These are phyloP conservation scores for Syzygium grande DNA, from an alignment of 345 rosid genomes.

Conservation along the genomic window DNA sequence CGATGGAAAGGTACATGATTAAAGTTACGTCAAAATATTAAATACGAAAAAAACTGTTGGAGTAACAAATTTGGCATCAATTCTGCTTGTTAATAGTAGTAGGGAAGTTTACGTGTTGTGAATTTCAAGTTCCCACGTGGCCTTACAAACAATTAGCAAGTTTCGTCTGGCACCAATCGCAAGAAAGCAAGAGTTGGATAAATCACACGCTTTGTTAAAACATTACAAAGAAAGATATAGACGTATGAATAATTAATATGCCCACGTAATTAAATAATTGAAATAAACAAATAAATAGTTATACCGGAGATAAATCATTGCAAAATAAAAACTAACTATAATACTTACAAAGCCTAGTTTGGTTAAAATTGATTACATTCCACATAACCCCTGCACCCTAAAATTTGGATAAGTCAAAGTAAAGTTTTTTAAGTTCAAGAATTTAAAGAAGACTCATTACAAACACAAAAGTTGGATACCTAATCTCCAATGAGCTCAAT, in stretches of 20 bases:
- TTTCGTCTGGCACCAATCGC: background rate
- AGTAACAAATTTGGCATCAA: background rate
- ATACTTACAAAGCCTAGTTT: no score
- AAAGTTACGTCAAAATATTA: background rate
- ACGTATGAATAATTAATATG: background rate
- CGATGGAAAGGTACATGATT: background rate
- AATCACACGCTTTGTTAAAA: background rate
- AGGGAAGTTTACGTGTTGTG: rapidly evolving
- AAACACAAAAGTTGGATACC: no score
- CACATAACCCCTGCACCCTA: no score
- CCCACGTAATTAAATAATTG: background rate
- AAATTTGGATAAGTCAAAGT: no score
- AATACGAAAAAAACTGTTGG: background rate
- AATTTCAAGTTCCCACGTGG: background rate
- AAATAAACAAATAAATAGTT: background rate
- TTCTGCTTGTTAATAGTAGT: background rate
- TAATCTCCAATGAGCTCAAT: background rate
- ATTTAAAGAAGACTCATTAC: no score
- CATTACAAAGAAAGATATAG: background rate
- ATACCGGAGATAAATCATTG: background rate
- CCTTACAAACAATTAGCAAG: background rate
- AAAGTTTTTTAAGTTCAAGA: no score
- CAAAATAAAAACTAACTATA: background rate
- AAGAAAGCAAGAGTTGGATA: background rate
- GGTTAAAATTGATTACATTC: no score